Evolutionary conservation across 176 grass and related monocot genomes (phyloP), one percentile per base, ranked within the genome.

Genomic region (Oryza officinalis): DNA sequence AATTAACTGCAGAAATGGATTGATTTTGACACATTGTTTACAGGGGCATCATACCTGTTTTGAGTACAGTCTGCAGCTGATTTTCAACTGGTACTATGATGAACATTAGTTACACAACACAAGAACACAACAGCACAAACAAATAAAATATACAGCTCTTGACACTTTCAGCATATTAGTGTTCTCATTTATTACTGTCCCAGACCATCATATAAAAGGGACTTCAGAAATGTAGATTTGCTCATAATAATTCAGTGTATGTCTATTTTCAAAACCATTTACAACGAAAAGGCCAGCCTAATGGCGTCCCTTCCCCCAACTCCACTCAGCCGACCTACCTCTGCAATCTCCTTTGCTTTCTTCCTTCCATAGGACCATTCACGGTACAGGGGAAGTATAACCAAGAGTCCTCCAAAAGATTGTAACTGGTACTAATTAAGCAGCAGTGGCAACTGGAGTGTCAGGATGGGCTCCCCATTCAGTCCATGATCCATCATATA

Each of bases 401-500:
- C 43, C 35, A 3, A 15, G 28, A 20, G 8, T 61, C 15, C 3
- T 49, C 27, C 67, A 67, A 59, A 37, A 10, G 4, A 35, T 54
- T 4, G 11, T 20, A 63, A 2, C 4, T 4, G 4, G 30, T 8
- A 35, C 83, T 38, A 38, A 38, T 38, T 82, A 98, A 80, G 74
- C 81, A 77, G 78, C 57, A 6, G 76, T 87, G 17, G 73, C 80
- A 77, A 97, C 90, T 35, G 92, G 92, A 40, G 95, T 88, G 52
- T 98, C 92, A 18, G 90, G 33, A 32, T 88, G 82, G 38, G 90
- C 86, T 25, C 92, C 95, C 95, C 95, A 95, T 54, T 98, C 92
- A 0, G 92, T 93, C 95, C 92, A 97, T 63, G 95, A 97, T 72
- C 92, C 92, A 57, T 97, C 95, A 4, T 97, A 97, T 27, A 94